Conservation (phyloP, 495 filamentous ascomycete species). For the Astrocystis sublimbata region DNA sequence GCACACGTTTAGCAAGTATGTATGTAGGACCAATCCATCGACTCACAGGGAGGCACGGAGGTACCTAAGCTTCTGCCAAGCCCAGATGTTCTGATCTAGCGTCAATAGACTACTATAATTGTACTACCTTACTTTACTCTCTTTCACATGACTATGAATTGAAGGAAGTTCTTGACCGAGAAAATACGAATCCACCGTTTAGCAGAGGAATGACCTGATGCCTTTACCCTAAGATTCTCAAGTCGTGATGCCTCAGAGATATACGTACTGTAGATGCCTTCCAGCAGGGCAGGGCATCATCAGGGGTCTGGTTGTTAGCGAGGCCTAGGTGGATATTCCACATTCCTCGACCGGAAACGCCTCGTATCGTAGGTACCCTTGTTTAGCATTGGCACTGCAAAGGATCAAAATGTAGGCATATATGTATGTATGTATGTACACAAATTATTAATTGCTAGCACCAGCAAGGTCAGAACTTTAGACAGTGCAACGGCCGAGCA, state of each 20-base stretch:
- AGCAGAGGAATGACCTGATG: background rate
- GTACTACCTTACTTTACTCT: no score
- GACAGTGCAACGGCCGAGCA: no score
- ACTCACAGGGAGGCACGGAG: no score
- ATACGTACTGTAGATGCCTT: no score
- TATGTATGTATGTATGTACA: no score
- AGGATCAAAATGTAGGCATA: no score
- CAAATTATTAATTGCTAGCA: no score
- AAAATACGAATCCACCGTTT: background rate
- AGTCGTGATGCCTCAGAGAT: background rate
- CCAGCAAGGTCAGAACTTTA: no score
- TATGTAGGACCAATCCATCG: no score
- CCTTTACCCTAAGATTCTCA: background rate
- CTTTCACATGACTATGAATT: constrained; percentile 1
- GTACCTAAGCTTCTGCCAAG: no score
- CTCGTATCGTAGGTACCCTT: background rate
- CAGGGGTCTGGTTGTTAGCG: no score
- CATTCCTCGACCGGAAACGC: background rate
- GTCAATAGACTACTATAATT: background rate
- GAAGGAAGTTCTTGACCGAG: constrained; percentile 4
- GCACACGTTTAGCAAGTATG: background rate
- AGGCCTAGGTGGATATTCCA: constrained; percentile 6
- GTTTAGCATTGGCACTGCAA: constrained; percentile 3
- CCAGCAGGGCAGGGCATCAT: no score
- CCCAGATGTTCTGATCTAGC: background rate